Evolutionary conservation across 2,329 filamentous ascomycete genomes (phyloP).

Genomic region (Beauveria pseudobassiana): DNA sequence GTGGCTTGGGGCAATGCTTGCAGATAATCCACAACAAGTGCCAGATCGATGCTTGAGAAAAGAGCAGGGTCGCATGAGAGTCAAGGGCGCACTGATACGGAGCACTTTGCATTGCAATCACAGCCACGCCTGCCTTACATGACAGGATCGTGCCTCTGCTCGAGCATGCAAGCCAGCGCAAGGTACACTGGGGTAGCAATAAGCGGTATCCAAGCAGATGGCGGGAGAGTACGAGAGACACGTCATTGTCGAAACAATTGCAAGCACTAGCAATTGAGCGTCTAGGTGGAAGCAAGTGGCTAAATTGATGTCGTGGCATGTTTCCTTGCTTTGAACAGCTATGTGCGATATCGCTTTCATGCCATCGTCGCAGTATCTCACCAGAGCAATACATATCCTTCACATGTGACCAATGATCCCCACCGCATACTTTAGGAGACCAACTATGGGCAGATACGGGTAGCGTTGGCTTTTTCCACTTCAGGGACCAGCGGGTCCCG

Average conservation of each 20-base stretch:
- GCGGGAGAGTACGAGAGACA: neutral
- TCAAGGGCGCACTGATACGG: neutral
- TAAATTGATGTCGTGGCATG: neutral
- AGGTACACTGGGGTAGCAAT: neutral
- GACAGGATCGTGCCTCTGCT: neutral
- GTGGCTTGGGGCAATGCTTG: constrained; percentile 3
- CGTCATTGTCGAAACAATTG: neutral
- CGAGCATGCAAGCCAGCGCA: neutral
- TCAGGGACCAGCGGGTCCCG: neutral
- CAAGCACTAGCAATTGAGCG: neutral
- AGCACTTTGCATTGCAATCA: neutral
- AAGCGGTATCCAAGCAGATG: neutral
- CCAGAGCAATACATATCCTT: neutral
- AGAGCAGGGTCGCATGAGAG: neutral
- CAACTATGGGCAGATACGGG: neutral
- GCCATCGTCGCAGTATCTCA: neutral
- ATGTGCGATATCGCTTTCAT: neutral
- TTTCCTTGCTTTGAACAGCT: neutral
- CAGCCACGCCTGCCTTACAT: neutral
- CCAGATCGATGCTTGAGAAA: neutral
- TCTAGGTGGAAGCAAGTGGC: neutral
- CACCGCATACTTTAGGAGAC: neutral
- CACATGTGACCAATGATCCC: constrained; percentile 1
- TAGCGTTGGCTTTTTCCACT: neutral
- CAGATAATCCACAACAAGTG: neutral